Conservation (phyloP, 192 early-diverging fungal species). For the Mortierella claussenii region DNA sequence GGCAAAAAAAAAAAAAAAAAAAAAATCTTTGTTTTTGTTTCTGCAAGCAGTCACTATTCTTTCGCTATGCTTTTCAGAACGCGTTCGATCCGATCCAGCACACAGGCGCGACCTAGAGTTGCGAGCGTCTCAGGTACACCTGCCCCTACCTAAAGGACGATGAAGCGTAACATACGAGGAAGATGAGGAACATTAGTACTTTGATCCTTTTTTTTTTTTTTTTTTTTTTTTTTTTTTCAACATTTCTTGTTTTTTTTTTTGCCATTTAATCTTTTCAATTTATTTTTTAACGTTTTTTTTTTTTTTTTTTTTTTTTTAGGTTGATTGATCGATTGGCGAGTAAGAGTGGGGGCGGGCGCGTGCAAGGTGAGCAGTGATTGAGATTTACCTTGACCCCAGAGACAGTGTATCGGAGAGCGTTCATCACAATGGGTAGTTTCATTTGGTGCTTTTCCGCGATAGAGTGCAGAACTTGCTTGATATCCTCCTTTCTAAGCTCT, state of each 20-base stretch:
- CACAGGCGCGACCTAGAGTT: constrained; percentile 55
- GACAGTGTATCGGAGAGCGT: constrained; percentile 70
- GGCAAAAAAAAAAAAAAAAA: constrained; percentile 34
- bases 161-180: background rate
- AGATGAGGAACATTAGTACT: too few species aligned
- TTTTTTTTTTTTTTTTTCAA: too few species aligned
- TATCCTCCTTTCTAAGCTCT: constrained; percentile 26
- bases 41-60: constrained; percentile 13
- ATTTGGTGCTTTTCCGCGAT: constrained; percentile 49
- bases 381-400: constrained; percentile 64
- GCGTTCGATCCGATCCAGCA: constrained; percentile 42
- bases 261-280: too few species aligned
- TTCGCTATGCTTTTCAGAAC: constrained; percentile 1
- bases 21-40: constrained; percentile 11
- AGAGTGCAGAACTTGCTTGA: constrained; percentile 47
- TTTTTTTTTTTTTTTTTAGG: too few species aligned
- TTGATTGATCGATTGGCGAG: too few species aligned
- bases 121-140: constrained; percentile 65
- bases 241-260: too few species aligned
- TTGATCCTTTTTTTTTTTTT: too few species aligned
- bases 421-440: constrained; percentile 67
- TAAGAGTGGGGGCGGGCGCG: too few species aligned
- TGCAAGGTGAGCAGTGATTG: background rate
- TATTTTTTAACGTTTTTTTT: too few species aligned
- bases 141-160: constrained; percentile 56